Base-by-base conservation (phyloP, 1,139 yeast genomes). In the Yamadazyma epiphylla region DNA sequence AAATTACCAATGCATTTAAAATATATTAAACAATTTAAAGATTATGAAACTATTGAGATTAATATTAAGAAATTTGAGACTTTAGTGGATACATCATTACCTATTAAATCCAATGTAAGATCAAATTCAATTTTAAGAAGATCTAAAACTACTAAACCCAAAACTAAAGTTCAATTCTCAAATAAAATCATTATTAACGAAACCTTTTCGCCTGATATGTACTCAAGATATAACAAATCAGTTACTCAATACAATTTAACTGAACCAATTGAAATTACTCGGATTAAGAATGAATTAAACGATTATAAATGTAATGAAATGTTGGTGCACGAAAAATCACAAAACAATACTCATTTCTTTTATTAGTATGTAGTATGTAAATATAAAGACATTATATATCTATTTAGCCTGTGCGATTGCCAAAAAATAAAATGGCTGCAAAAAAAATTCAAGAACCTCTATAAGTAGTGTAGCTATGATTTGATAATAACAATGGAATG, bases 401-500 rank as follows among this genome's bases (percentile, higher is more conserved):
- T n/a, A n/a, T n/a, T n/a, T n/a, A n/a, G n/a, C n/a, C n/a, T n/a
- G n/a, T n/a, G n/a, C n/a, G n/a, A n/a, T n/a, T n/a, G n/a, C n/a
- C n/a, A n/a, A n/a, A 23, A 23, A 4, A 15, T 16, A 13, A 14
- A 25, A 25, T 7, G 12, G n/a, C n/a, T n/a, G n/a, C n/a, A n/a
- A n/a, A n/a, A n/a, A n/a, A 19, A 8, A 5, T 24, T 33, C 38
- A 80, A 45, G 84, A 77, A 4, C 96, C 96, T 40, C 96, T 72
- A 58, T 88, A 88, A 0, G 96, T 88, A 11, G 94, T 77, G 59
- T 87, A 88, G 27, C 95, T 82, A 55, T 80, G 84, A 51, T 85
- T 85, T 26, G 95, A 79, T 33, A 88, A 64, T 33, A 88, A 65
- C 41, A 88, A 60, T 0, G 96, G 96, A 33, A 88, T 80, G 52